Conservation (phyloP, 2,329 filamentous ascomycete genomes). For the Talaromyces piceae region DNA sequence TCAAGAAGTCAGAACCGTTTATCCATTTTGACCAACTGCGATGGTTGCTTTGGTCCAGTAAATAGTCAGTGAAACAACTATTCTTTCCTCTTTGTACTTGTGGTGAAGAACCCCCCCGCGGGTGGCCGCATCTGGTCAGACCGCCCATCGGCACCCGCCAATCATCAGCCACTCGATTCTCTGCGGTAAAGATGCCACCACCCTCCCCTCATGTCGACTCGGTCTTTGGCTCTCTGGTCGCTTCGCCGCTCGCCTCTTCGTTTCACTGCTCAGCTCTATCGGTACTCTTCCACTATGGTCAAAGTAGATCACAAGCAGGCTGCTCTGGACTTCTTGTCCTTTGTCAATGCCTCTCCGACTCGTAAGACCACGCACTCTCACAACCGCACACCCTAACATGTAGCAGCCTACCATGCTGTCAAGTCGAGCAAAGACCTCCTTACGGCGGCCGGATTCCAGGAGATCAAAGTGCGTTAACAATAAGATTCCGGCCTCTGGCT, state of each 20-base stretch:
- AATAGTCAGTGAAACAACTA: too few species aligned
- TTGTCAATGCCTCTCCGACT: conserved; percentile 89
- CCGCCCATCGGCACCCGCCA: too few species aligned
- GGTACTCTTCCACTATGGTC: conserved; percentile 18
- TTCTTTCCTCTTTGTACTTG: too few species aligned
- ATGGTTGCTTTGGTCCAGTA: too few species aligned
- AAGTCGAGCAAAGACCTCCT: conserved; percentile 68
- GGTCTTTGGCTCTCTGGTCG: too few species aligned
- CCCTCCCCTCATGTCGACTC: background rate
- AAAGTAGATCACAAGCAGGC: conserved; percentile 30
- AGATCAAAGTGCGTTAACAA: conserved; percentile 57
- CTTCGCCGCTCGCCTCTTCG: background rate
- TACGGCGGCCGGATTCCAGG: conserved; percentile 73
- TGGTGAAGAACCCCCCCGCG: background rate
- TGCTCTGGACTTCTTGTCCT: conserved; percentile 80
- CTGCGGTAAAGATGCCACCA: background rate
- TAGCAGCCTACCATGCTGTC: conserved; percentile 85
- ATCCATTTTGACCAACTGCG: too few species aligned
- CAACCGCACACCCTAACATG: conserved; percentile 14
- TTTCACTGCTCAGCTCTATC: background rate
- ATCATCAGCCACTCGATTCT: background rate
- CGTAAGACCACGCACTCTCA: conserved; percentile 49
- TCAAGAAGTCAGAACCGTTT: too few species aligned
- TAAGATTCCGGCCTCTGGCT: background rate
- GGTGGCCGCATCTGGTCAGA: background rate